These are phyloP conservation scores for Leishmania major DNA, from an alignment of 208 protist species.

Conservation along the genomic window DNA sequence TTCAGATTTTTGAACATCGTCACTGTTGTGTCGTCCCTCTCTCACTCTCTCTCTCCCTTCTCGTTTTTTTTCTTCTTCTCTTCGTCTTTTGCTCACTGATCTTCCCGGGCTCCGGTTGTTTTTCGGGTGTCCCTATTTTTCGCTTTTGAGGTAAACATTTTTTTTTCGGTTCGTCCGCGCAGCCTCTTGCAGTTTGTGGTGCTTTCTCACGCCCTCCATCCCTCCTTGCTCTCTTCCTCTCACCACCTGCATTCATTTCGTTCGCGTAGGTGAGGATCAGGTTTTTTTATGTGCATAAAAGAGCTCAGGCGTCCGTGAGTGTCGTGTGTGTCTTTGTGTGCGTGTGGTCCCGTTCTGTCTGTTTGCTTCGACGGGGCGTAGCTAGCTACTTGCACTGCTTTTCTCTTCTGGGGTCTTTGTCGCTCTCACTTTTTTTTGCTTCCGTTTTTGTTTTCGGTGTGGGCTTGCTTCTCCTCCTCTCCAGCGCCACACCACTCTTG, in stretches of 20 bases:
- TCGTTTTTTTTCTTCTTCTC: not conserved
- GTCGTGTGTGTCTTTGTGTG: no score
- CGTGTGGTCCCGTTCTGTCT: no score
- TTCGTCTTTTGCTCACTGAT: not conserved
- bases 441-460: not conserved
- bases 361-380: no score
- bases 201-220: not conserved
- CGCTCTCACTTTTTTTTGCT: not conserved
- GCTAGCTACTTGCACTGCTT: no score
- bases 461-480: not conserved
- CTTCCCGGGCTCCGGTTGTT: not conserved
- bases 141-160: no score
- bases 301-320: no score
- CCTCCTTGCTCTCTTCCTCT: not conserved
- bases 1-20: not conserved
- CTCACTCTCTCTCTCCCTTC: not conserved
- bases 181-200: not conserved
- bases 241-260: no score
- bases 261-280: no score
- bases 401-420: not conserved
- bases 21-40: not conserved
- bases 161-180: not conserved
- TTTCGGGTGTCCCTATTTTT: no score
- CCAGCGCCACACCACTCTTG: not conserved
- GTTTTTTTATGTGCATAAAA: no score